Percentiles rank a stretch among this genome's conserved stretches.
Conservation (phyloP, 2,329 filamentous ascomycete species). For the Calonectria leucothoes region DNA sequence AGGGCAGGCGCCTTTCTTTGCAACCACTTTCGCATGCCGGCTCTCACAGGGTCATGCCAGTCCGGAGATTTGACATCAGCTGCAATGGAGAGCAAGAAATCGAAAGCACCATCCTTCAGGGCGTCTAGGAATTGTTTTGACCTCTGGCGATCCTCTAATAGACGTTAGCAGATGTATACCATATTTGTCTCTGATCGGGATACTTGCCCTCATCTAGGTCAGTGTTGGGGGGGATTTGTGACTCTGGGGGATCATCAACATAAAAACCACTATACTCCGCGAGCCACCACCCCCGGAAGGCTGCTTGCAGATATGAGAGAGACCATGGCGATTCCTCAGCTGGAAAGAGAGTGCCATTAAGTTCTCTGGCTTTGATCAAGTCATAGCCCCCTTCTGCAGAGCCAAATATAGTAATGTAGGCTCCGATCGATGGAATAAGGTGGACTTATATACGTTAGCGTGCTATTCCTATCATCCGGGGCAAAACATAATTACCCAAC, state of each 20-base stretch:
- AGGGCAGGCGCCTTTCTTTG: constrained; percentile 82
- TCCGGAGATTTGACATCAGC: constrained; percentile 83
- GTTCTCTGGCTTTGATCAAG: constrained; percentile 74
- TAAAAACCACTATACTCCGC: constrained; percentile 94
- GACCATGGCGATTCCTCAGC: constrained; percentile 78
- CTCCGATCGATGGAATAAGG: constrained; percentile 82
- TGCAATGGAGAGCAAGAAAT: constrained; percentile 88
- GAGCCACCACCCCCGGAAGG: constrained; percentile 86
- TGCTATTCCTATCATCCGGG: constrained; percentile 7
- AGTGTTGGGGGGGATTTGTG: constrained; percentile 66
- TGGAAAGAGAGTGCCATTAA: constrained; percentile 77
- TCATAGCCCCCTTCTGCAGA: constrained; percentile 78
- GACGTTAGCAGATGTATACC: constrained; percentile 30
- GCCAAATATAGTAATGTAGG: constrained; percentile 82
- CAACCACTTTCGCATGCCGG: constrained; percentile 83
- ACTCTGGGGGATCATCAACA: constrained; percentile 75
- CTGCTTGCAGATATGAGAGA: constrained; percentile 81
- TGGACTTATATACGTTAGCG: constrained; percentile 66
- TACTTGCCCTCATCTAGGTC: constrained; percentile 69
- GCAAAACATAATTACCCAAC: constrained; percentile 53
- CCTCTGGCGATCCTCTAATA: constrained; percentile 74
- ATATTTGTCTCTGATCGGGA: not conserved
- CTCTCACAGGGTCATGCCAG: constrained; percentile 89
- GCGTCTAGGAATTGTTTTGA: constrained; percentile 80
- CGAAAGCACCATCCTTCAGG: constrained; percentile 89